These are phyloP conservation scores for Chrysosphaeria jannelii DNA, from an alignment of 2,329 filamentous ascomycete species.

Conservation along the genomic window DNA sequence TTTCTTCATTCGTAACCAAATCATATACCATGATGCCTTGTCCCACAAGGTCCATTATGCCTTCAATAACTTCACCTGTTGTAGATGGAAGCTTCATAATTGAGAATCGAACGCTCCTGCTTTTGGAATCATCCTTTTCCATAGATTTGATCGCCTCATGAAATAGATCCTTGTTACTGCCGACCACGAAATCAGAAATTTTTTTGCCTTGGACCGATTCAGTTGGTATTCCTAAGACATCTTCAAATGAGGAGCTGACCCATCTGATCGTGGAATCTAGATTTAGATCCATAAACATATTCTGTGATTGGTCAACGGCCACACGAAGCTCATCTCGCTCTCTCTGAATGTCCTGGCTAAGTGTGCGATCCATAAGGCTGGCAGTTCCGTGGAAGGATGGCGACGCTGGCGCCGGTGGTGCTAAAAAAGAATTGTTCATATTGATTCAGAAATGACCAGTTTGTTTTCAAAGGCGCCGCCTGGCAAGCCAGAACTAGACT, in stretches of 20 bases:
- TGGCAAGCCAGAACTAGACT: too few species aligned
- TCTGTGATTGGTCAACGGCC: slow-evolving; percentile 84
- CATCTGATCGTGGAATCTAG: slow-evolving; percentile 76
- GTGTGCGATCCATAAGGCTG: slow-evolving; percentile 27
- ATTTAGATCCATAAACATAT: slow-evolving; percentile 83
- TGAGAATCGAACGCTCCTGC: slow-evolving; percentile 63
- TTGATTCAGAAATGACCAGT: too few species aligned
- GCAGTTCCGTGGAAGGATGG: slow-evolving; percentile 17
- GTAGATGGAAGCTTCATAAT: slow-evolving; percentile 33
- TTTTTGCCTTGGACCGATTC: slow-evolving; percentile 43
- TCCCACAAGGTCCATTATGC: slow-evolving; percentile 76
- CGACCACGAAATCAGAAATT: slow-evolving; percentile 52
- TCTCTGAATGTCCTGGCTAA: slow-evolving; percentile 74
- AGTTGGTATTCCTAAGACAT: slow-evolving; percentile 58
- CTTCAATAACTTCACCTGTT: slow-evolving; percentile 16
- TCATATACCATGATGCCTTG: slow-evolving; percentile 98
- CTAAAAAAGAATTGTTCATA: too few species aligned
- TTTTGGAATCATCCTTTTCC: slow-evolving; percentile 75
- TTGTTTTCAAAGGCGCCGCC: too few species aligned
- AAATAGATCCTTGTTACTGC: slow-evolving; percentile 54
- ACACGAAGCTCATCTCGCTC: slow-evolving; percentile 83
- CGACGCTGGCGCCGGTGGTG: too few species aligned
- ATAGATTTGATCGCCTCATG: slow-evolving; percentile 62
- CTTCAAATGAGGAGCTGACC: slow-evolving; percentile 88
- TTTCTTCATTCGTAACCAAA: slow-evolving; percentile 54